Evolutionary conservation across 345 rosid species (phyloP), one percentile per base, ranked within the genome.

Genomic region (Salix koriyanagi): DNA sequence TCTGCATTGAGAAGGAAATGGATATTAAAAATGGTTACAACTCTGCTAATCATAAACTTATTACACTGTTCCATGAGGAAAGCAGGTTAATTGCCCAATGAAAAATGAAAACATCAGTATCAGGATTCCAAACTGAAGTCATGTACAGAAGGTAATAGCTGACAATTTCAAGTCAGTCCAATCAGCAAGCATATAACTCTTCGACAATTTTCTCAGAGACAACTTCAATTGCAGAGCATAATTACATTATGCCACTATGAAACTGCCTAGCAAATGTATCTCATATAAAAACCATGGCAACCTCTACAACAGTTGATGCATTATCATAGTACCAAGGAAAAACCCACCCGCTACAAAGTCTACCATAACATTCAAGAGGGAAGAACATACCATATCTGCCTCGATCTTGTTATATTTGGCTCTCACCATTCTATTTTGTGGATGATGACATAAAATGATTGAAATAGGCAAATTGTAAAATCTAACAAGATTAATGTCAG

Each of bases 1-100:
- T 91, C 99, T 96, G 91, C 89, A 87, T 52, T 71, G 84, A 75
- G 75, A 76, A 50, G 14, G 39, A 6, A 74, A 81, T 73, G 26
- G 18, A 67, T 42, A 71, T 72, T 32, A 46, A 44, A 58, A 77
- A 67, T 36, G 69, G n/a, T 37, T 9, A 39, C 13, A 41, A 52
- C 21, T 48, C 21, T 48, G 21, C 21, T 52, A 77, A 70, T 9
- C 14, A 41, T 7, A 62, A 70, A 70, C 18, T 12, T 18, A 52
- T 8, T 67, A 42, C 21, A 48, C 15, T 3, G 26, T 41, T 72
- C 68, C 52, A 67, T 42, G 13, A 44, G 58, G 76, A 46, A 65
- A 64, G 76, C 44, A 41, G 7, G 52, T 61, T 34, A 58, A 67
- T 18, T 21, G 16, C 41, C 56, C 39, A 30, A 18, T 41, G 54